These are phyloP conservation scores for Solanum habrochaites DNA, from an alignment of 257 asterid species.

Conservation along the genomic window DNA sequence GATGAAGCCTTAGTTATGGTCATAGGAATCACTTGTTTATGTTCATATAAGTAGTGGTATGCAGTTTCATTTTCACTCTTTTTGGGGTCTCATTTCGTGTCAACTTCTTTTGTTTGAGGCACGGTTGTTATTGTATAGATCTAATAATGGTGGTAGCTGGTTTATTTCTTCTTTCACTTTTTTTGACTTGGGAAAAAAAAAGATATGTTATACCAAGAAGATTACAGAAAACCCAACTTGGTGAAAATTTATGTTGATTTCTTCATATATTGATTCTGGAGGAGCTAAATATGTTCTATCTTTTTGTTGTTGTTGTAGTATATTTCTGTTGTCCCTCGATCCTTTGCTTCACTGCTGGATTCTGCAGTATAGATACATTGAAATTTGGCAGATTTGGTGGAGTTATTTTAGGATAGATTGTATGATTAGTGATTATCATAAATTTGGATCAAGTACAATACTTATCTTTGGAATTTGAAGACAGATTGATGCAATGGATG, in stretches of 20 bases:
- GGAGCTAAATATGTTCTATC: slow-evolving; percentile 7
- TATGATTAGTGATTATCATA: background rate
- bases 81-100: background rate
- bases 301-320: slow-evolving; percentile 5
- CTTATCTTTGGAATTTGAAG: slow-evolving; percentile 3
- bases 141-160: background rate
- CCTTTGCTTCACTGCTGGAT: background rate
- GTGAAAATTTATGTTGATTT: slow-evolving; percentile 13
- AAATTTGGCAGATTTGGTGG: slow-evolving; percentile 13
- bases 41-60: background rate
- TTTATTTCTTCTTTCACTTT: background rate
- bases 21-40: background rate
- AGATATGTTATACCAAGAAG: background rate
- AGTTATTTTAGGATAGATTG: background rate
- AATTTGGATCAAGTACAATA: slow-evolving; percentile 1
- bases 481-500: slow-evolving; percentile 40
- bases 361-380: background rate
- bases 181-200: background rate
- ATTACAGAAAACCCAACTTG: slow-evolving; percentile 21
- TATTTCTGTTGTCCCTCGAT: background rate
- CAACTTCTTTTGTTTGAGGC: background rate
- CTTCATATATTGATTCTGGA: slow-evolving; percentile 12
- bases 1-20: background rate
- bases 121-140: slow-evolving; percentile 6
- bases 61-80: background rate